Percentiles rank a stretch among this genome's conserved stretches.
phyloP scores from a whole-genome alignment of 768 basidiomycete species.

The Guyanaporus albipodus region DNA sequence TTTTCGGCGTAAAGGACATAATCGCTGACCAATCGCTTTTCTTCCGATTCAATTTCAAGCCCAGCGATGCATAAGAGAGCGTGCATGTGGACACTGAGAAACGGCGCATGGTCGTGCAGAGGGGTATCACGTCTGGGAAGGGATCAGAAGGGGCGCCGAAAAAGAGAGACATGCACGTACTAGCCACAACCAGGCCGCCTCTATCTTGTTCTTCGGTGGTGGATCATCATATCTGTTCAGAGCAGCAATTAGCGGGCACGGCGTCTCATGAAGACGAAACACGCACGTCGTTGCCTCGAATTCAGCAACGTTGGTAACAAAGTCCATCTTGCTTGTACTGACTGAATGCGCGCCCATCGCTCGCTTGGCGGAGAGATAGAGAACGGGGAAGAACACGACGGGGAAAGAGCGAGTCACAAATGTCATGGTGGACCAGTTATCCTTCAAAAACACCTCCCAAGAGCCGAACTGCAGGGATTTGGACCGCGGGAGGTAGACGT shows the following conservation, averaged over 20 bases:
- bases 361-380: conserved; percentile 35
- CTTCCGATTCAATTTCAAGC: too few species aligned
- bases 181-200: conserved; percentile 29
- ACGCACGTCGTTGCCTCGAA: conserved; percentile 28
- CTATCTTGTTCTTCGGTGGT: conserved; percentile 21
- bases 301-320: conserved; percentile 21
- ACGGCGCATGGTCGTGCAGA: too few species aligned
- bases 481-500: too few species aligned
- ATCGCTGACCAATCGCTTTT: too few species aligned
- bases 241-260: neutral
- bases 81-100: too few species aligned
- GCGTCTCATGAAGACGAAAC: neutral
- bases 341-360: conserved; percentile 8
- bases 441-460: conserved; percentile 37
- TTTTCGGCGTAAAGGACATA: too few species aligned
- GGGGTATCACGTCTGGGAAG: too few species aligned
- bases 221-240: conserved; percentile 25
- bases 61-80: too few species aligned
- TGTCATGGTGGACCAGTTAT: conserved; percentile 33
- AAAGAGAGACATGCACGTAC: conserved; percentile 12
- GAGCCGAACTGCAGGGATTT: conserved; percentile 34
- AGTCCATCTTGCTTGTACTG: conserved; percentile 25
- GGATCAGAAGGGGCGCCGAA: too few species aligned
- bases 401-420: conserved; percentile 44
- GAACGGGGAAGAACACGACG: conserved; percentile 42